Evolutionary conservation across 352 stramenopile species (phyloP), one percentile per base, ranked within the genome.

Genomic region (Pseudoperonospora humuli): DNA sequence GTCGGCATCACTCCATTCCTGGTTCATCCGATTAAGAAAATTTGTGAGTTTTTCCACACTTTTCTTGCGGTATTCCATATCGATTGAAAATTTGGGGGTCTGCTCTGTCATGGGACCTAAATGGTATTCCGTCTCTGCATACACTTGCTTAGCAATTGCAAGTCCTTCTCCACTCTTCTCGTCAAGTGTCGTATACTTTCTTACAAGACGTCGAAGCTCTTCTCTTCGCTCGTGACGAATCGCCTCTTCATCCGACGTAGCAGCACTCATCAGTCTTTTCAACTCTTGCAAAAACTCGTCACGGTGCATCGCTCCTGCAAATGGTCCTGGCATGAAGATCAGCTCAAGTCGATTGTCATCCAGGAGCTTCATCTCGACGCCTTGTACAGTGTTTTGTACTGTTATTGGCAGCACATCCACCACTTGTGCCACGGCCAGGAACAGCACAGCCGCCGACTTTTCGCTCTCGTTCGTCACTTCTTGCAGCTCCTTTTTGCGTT

Each of bases 401-500:
- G 29, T 48, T 11, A 41, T 78, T 9, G 69, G 21, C 6, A 43
- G 44, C 1, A 64, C 53, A 5, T 46, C 35, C 7, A 17, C n/a
- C 10, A 84, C 59, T 3, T 76, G 48, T 2, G 37, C 19, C 13
- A 59, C 36, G 0, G 40, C 27, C 7, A 83, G 42, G 20, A 75
- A 71, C 32, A 83, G 47, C 11, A 65, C 66, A 0, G 47, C 40
- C 6, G 59, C 44, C 11, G 61, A 70, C 36, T 66, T 52, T 39
- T 18, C 37, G 1, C 18, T 35, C 9, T 36, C 24, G 10, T 33
- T 13, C 3, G 67, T 76, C 23, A 85, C 77, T 40, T 80, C 67
- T 48, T 70, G 62, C 34, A 86, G 61, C 57, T 75, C 57, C 39
- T 72, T 70, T 50, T 67, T 77, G 35, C 72, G 70, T 17, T 45